Percentiles rank a stretch among this genome's conserved stretches.
phyloP scores from a whole-genome alignment of 83 land plant genomes.

The Isoetes engelmannii region DNA sequence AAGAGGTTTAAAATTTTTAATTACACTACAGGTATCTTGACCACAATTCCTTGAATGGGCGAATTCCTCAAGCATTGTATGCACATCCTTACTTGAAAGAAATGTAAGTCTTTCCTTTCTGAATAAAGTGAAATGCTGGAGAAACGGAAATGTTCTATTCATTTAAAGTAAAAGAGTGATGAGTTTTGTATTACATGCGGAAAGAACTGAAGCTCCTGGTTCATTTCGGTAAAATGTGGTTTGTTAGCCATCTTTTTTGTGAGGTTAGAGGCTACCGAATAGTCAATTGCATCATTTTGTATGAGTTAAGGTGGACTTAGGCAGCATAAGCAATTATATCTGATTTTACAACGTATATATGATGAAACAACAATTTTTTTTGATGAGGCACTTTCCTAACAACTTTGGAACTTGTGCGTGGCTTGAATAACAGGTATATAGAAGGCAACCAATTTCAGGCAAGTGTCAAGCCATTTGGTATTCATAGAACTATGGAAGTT shows the following conservation, averaged over 20 bases:
- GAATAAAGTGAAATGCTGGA: not conserved
- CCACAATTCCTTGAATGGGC: conserved; percentile 56
- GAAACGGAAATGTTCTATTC: not conserved
- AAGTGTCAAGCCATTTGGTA: conserved; percentile 49
- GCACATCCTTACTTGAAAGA: conserved; percentile 73
- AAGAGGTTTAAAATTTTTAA: not conserved
- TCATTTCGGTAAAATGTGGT: too few relatives aligned
- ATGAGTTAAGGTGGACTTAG: too few relatives aligned
- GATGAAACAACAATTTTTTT: not conserved
- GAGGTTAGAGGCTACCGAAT: too few relatives aligned
- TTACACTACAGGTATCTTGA: conserved; percentile 54
- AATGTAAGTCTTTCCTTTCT: conserved; percentile 36
- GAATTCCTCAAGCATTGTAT: conserved; percentile 57
- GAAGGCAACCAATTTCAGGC: conserved; percentile 54
- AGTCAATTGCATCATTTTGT: too few relatives aligned
- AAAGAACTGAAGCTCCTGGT: too few relatives aligned
- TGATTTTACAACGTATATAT: not conserved
- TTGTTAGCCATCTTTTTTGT: too few relatives aligned
- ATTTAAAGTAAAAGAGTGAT: not conserved
- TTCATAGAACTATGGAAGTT: conserved; percentile 59
- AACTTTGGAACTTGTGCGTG: not conserved
- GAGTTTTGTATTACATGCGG: too few relatives aligned
- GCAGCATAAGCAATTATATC: not conserved
- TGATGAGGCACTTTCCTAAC: not conserved
- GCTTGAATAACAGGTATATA: conserved; percentile 44